These are phyloP conservation scores for Cystobasidium pallidum DNA, from an alignment of 1,284 basidiomycete species.

Conservation along the genomic window DNA sequence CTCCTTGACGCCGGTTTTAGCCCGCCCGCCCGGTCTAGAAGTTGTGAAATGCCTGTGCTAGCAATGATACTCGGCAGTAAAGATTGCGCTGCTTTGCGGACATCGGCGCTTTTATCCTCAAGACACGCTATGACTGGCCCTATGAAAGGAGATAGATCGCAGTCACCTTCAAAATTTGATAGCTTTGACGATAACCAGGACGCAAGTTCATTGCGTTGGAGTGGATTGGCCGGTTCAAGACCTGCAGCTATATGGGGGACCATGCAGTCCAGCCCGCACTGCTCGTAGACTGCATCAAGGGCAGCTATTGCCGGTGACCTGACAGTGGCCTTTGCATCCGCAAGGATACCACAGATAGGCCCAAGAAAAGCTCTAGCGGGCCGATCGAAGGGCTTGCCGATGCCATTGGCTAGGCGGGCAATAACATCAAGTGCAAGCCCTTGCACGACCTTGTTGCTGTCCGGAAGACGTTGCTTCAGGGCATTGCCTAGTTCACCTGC, in stretches of 20 bases:
- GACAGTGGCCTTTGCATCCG: conserved; percentile 90
- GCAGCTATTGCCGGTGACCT: conserved; percentile 77
- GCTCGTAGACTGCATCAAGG: conserved; percentile 79
- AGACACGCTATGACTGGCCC: conserved; percentile 75
- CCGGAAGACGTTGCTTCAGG: conserved; percentile 83
- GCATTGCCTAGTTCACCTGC: conserved; percentile 85
- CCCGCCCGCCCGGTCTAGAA: conserved; percentile 80
- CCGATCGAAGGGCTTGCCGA: conserved; percentile 95
- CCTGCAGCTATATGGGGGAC: conserved; percentile 74
- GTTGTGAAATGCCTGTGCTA: conserved; percentile 78
- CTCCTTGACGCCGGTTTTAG: conserved; percentile 90
- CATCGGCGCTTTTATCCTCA: conserved; percentile 89
- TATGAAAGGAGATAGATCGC: conserved; percentile 78
- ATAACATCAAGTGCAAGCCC: conserved; percentile 86
- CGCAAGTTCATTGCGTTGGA: conserved; percentile 80
- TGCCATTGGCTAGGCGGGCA: conserved; percentile 82
- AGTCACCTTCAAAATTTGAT: conserved; percentile 61
- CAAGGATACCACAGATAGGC: conserved; percentile 79
- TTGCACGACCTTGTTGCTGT: conserved; percentile 94
- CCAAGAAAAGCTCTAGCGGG: conserved; percentile 75
- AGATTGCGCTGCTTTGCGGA: conserved; percentile 85
- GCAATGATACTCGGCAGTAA: conserved; percentile 78
- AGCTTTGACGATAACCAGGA: conserved; percentile 84
- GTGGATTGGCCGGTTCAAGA: conserved; percentile 83
- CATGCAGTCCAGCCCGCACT: conserved; percentile 81